Evolutionary conservation across 352 stramenopile genomes (phyloP), one percentile per base, ranked within the genome.

Genomic region (Pythium grandisporangium): DNA sequence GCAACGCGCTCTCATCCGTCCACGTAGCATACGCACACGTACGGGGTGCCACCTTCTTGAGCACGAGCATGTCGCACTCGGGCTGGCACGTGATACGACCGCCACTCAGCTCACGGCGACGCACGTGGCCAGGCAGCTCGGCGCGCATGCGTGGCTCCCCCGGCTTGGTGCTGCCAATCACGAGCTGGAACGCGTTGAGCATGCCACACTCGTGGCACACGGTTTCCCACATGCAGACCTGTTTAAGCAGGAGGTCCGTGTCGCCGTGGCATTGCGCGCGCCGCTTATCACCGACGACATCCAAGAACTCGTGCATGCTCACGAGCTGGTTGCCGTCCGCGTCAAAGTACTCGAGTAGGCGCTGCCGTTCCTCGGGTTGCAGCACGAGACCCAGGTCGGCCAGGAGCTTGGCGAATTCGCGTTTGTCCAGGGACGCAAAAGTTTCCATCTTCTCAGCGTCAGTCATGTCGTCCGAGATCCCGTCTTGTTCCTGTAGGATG

Each of bases 161-260:
- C 20, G 60, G 51, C 25, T 71, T 67, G 0, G 62, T 78, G 26
- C 51, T 62, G 5, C 70, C 58, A 8, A 89, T 49, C 6, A 88
- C 68, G 10, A 96, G 61, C 34, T 93, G 73, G 45, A 93, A 96
- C 23, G 80, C 86, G 35, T 93, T 91, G 19, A 91, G 53, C 81
- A 96, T 95, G 14, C 84, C 84, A 30, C 83, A 95, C 39, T 88
- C 78, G 43, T 90, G 82, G 49, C 86, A 96, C 3, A 93, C 87
- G 0, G 86, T 94, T 48, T 95, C 80, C 84, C 86, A 96, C 61
- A 90, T 84, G 55, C 86, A 96, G 36, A 92, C 81, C 2, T 83
- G 63, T 23, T 74, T 63, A n/a, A 93, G 63, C 17, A 89, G 50
- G 14, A 75, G 25, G 42, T 88, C 75, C 5, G 77, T 89, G 50